Evolutionary conservation across 148 eudicot genomes (phyloP), one percentile per base, ranked within the genome.

Genomic region (Camellia sinensis): DNA sequence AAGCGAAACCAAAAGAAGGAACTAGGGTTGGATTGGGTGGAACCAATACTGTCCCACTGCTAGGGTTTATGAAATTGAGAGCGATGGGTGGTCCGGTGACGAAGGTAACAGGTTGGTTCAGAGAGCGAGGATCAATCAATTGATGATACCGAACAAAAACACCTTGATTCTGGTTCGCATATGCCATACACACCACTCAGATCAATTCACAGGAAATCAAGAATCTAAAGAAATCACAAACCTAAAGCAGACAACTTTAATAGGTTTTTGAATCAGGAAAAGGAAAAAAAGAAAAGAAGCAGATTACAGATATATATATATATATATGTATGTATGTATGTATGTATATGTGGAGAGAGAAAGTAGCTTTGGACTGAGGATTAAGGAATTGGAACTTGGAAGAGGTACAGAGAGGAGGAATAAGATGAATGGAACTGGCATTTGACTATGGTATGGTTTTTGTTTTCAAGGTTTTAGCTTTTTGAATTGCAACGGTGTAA

Each of bases 141-240:
- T 52, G 80, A 18, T 60, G 53, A 61, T 53, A 44, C 6, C 78
- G 79, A 41, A 64, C 59, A n/a, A 80, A 18, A 29, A 60, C 11
- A 22, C 50, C 45, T 43, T 69, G 84, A 43, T 84, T 70, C 29
- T 67, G 78, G 14, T 79, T 71, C 14, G 45, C 79, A 82, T 63
- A 59, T 71, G 78, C 85, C 85, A 82, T 84, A 56, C 65, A 44
- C 76, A 44, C 37, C 5, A 29, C 43, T 19, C n/a, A 9, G 71
- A 45, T n/a, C 22, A 10, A 37, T 43, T 50, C 7, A 5, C 29
- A 19, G 41, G 43, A 64, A 64, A 22, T 45, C 57, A 29, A 29
- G 37, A 29, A 29, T 29, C 37, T 29, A 29, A 29, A 29, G 2
- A 43, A 75, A n/a, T 9, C 67, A 7, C 6, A 17, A 6, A 5